Percentiles rank a stretch among this genome's conserved stretches.
Evolutionary conservation across 441 rosid species (phyloP).

Genomic region (Breynia disticha): DNA sequence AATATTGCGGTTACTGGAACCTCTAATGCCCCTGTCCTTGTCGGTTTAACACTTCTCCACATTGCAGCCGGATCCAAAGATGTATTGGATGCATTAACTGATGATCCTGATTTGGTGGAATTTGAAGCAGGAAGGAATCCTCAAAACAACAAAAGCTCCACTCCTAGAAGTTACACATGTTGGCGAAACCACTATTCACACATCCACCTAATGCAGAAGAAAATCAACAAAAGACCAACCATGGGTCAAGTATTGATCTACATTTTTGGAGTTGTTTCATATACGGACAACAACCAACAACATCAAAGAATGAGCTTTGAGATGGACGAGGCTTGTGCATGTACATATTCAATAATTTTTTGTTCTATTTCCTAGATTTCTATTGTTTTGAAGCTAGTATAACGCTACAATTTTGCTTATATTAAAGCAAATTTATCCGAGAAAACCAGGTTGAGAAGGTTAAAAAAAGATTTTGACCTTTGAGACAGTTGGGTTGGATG

Average conservation of each 20-base stretch:
- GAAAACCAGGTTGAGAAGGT: conserved; percentile 55
- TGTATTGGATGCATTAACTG: conserved; percentile 62
- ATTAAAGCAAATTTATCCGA: conserved; percentile 63
- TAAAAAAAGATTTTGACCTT: conserved; percentile 57
- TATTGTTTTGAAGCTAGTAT: conserved; percentile 43
- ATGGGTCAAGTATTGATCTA: conserved; percentile 55
- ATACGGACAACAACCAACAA: conserved; percentile 25
- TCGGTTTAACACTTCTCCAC: conserved; percentile 92
- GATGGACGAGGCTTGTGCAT: conserved; percentile 38
- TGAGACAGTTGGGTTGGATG: conserved; percentile 83
- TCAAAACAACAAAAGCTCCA: conserved; percentile 67
- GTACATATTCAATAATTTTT: conserved; percentile 46
- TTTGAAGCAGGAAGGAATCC: conserved; percentile 74
- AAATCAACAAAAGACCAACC: conserved; percentile 37
- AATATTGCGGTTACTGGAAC: conserved; percentile 16
- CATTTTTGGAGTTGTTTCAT: conserved; percentile 27
- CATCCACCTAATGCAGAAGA: conserved; percentile 78
- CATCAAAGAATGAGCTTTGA: conserved; percentile 34
- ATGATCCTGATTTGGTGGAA: conserved; percentile 85
- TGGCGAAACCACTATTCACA: conserved; percentile 79
- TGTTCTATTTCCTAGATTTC: conserved; percentile 47
- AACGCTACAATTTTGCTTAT: conserved; percentile 69
- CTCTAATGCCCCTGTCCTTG: conserved; percentile 63
- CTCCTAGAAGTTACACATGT: conserved; percentile 87
- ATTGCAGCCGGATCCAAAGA: conserved; percentile 89